phyloP scores from a whole-genome alignment of 169 alveolate genomes.

The Hammondia hammondi region DNA sequence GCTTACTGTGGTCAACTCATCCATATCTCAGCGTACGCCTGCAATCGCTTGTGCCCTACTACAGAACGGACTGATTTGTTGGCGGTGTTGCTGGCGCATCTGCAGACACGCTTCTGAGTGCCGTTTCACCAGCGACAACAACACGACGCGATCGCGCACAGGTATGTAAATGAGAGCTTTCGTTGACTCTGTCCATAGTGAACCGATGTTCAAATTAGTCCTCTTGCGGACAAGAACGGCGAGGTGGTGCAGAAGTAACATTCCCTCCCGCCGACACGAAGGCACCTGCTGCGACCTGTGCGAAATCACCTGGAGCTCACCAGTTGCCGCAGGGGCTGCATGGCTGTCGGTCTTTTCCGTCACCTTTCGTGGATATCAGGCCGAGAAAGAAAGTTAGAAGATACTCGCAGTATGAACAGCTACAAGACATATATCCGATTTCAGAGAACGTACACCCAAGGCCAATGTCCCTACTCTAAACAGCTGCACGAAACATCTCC shows the following conservation, averaged over 20 bases:
- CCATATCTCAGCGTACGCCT: neutral
- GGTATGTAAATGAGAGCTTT: neutral
- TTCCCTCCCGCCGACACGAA: no score
- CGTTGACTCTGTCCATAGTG: no score
- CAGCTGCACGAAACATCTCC: neutral
- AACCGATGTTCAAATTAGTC: no score
- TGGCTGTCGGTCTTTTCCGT: neutral
- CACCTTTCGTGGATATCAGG: neutral
- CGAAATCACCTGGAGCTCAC: neutral
- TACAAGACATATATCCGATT: neutral
- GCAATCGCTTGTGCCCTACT: no score
- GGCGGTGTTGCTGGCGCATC: no score
- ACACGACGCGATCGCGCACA: neutral
- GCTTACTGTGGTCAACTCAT: neutral
- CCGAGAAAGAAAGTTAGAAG: slow-evolving; percentile 14
- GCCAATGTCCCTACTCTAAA: neutral
- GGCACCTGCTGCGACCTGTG: no score
- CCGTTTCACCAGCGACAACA: neutral
- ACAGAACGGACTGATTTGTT: no score
- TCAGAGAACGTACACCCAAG: slow-evolving; percentile 41
- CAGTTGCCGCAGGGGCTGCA: neutral
- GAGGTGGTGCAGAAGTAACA: no score
- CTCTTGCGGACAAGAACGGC: no score
- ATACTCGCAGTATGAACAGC: neutral
- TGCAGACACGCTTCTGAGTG: no score